A percentile compares a stretch with the other conserved stretches of the same genome.
These are phyloP conservation scores for Hylodesmum podocarpum DNA, from an alignment of 306 rosid genomes.

Conservation along the genomic window DNA sequence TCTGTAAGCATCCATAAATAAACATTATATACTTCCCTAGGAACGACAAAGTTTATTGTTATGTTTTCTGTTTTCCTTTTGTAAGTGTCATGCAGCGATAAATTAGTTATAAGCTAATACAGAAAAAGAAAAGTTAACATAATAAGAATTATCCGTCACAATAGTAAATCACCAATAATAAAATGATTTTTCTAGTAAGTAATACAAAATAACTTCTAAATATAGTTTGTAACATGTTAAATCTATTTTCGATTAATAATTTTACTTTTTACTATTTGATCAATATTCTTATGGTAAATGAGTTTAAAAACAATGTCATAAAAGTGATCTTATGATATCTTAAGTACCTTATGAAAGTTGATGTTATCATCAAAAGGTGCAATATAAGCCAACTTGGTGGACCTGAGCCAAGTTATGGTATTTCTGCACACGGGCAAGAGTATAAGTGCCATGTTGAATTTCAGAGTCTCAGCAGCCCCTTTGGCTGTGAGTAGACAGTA, in stretches of 20 bases:
- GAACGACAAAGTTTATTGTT: not conserved
- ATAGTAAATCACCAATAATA: no score
- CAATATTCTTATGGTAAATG: not conserved
- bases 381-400: conserved; percentile 58
- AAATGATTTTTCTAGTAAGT: no score
- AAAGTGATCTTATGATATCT: not conserved
- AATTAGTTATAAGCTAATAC: no score
- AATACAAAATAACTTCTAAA: not conserved
- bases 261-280: not conserved
- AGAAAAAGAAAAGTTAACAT: no score
- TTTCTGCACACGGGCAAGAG: conserved; percentile 89
- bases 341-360: conserved; percentile 86
- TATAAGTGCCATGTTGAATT: conserved; percentile 91
- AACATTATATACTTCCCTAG: not conserved
- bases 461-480: conserved; percentile 91
- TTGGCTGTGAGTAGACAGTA: conserved; percentile 84
- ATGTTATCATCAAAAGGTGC: conserved; percentile 93
- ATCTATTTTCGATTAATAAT: not conserved
- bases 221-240: not conserved
- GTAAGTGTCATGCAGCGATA: not conserved
- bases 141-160: no score
- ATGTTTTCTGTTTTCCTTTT: not conserved
- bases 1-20: conserved; percentile 40
- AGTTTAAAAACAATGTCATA: not conserved
- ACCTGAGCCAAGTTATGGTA: conserved; percentile 86